A percentile compares a stretch with the other conserved stretches of the same genome.
Evolutionary conservation across 108 stramenopile species (phyloP).

Genomic region (Epithemia pelagica): DNA sequence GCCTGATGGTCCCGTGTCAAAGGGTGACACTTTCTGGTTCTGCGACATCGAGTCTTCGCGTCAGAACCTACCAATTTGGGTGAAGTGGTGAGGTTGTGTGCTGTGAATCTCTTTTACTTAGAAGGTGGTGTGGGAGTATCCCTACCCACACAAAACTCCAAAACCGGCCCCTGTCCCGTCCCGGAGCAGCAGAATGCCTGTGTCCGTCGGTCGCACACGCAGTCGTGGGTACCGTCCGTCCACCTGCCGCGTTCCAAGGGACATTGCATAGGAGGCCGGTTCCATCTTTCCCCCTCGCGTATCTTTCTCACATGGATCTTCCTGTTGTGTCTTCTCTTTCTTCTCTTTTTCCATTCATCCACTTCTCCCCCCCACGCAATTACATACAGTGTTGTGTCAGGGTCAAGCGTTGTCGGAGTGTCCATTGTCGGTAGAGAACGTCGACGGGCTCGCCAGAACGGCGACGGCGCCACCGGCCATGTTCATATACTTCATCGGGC

Average conservation of each 20-base stretch:
- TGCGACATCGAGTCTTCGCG: no score
- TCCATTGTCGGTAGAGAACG: background rate
- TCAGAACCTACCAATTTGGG: background rate
- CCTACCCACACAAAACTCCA: background rate
- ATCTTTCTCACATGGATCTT: background rate
- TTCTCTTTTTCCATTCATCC: background rate
- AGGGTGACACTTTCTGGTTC: no score
- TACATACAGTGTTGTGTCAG: background rate
- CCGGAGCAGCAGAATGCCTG: background rate
- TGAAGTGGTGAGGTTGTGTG: background rate
- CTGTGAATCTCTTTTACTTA: background rate
- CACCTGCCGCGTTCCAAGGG: background rate
- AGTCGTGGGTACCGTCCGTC: background rate
- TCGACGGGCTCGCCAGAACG: background rate
- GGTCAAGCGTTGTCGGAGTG: background rate
- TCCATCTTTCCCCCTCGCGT: background rate
- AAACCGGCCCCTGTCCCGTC: background rate
- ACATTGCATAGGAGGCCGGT: background rate
- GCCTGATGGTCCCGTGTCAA: no score
- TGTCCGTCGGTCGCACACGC: background rate
- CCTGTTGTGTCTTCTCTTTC: background rate
- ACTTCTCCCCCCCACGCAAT: background rate
- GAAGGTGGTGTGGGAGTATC: background rate
- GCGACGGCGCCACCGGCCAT: constrained; percentile 1
- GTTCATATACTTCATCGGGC: background rate